Base-by-base conservation (phyloP, 1,139 yeast species). In the Yarrowia galli region DNA sequence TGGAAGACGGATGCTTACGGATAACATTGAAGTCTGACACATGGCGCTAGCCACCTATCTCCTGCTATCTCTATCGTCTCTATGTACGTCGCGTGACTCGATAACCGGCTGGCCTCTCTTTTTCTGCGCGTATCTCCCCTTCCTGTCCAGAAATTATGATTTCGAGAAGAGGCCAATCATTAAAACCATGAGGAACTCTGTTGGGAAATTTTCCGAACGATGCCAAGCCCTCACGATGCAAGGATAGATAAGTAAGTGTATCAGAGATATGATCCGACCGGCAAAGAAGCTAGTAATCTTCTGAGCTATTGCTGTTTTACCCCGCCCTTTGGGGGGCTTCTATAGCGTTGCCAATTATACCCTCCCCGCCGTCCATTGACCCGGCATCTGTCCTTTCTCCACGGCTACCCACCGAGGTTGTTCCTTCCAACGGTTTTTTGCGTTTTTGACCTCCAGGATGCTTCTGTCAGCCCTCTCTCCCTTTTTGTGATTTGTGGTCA, bases 161-260 rank as follows among this genome's bases (percentile, higher is more conserved):
- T 56, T 54, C 36, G 46, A 38, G 43, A 25, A 32, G 18, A 28
- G n/a, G 64, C 51, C 64, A 32, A 58, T 58, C 64, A 58, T 28
- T 58, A 43, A 42, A 42, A 25, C 49, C 38, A 46, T 23, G 36
- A 28, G 42, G 10, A 58, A 58, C 64, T 58, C 35, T 58, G 49
- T 58, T 42, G 51, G 63, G 51, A 32, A 28, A 58, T 58, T 58
- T 43, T 58, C 64, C 64, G 64, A 28, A 13, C 25, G 25, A 28
- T 43, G 64, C 64, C 64, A 58, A 58, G 64, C 64, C 25, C 23
- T 13, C n/a, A 18, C 32, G 20, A 28, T 58, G 51, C 61, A 54
- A 40, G 36, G 48, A 54, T 40, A 54, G 61, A 54, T 40, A 38
- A 54, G 61, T 40, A 23, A 54, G 60, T 54, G 61, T 23, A 54